Evolutionary conservation across 2,329 filamentous ascomycete genomes (phyloP).

Genomic region (Curvularia spicifera): DNA sequence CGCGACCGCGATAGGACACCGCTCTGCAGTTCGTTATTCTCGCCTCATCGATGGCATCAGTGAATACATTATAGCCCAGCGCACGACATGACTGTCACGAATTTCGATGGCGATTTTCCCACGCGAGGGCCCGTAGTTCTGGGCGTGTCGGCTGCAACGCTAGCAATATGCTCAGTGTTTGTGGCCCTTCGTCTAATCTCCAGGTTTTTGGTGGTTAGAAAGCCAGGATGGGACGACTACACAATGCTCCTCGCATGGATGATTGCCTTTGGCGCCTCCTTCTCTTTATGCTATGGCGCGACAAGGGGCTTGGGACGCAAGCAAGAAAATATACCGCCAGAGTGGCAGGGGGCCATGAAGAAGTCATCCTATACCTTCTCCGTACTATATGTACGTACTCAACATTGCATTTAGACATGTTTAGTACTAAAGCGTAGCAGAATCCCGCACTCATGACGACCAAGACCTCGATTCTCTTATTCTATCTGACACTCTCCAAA

Average conservation of each 20-base stretch:
- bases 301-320: conserved; percentile 71
- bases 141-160: conserved; percentile 71
- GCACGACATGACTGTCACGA: conserved; percentile 37
- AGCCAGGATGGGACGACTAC: conserved; percentile 77
- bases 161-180: conserved; percentile 74
- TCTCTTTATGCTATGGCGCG: conserved; percentile 70
- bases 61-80: conserved; percentile 14
- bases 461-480: conserved; percentile 90
- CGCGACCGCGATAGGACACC: conserved; percentile 31
- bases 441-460: conserved; percentile 90
- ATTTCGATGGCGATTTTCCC: conserved; percentile 25
- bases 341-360: conserved; percentile 62
- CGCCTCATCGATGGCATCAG: conserved; percentile 15
- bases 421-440: conserved; percentile 53
- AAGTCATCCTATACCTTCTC: conserved; percentile 65
- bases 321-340: conserved; percentile 63
- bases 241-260: conserved; percentile 82
- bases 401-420: conserved; percentile 3
- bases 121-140: conserved; percentile 60
- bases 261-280: conserved; percentile 70
- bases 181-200: conserved; percentile 77
- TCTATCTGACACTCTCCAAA: conserved; percentile 83
- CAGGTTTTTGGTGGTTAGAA: conserved; percentile 73
- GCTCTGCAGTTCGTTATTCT: conserved; percentile 1
- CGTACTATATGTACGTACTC: conserved; percentile 61